Percentiles rank a stretch among this genome's conserved stretches.
Conservation (phyloP, 176 grass and related monocot species). For the Oryza officinalis region DNA sequence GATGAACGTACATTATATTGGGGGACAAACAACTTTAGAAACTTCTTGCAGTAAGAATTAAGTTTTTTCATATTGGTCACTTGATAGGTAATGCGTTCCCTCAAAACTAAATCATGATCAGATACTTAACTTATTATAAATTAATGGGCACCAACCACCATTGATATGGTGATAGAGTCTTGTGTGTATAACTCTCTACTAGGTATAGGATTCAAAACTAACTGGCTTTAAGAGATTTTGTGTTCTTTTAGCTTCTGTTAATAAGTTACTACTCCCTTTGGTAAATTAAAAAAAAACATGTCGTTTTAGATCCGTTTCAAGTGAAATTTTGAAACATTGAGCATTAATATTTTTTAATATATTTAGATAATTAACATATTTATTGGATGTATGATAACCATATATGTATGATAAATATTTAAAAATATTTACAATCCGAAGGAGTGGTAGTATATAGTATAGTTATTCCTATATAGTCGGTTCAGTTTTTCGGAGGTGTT, state of each 20-base stretch:
- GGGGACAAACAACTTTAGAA: background rate
- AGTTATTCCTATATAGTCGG: no score
- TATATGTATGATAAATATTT: no score
- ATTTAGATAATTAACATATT: background rate
- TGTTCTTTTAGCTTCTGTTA: background rate
- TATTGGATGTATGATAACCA: background rate
- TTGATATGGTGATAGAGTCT: no score
- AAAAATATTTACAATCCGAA: no score
- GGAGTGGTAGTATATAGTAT: no score
- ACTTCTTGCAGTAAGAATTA: background rate
- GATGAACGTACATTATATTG: background rate
- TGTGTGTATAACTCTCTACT: no score
- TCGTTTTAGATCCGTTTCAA: background rate
- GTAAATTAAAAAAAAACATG: background rate
- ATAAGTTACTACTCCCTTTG: background rate
- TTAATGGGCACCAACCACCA: background rate
- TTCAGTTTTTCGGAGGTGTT: no score
- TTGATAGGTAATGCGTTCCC: background rate
- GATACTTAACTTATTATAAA: background rate
- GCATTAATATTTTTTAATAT: background rate
- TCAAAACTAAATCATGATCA: background rate
- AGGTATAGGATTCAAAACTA: no score
- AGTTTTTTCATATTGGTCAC: background rate
- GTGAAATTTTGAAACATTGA: background rate
- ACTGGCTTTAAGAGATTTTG: background rate